phyloP scores from a whole-genome alignment of 2,329 filamentous ascomycete species.

The Zopfia rhizophila region DNA sequence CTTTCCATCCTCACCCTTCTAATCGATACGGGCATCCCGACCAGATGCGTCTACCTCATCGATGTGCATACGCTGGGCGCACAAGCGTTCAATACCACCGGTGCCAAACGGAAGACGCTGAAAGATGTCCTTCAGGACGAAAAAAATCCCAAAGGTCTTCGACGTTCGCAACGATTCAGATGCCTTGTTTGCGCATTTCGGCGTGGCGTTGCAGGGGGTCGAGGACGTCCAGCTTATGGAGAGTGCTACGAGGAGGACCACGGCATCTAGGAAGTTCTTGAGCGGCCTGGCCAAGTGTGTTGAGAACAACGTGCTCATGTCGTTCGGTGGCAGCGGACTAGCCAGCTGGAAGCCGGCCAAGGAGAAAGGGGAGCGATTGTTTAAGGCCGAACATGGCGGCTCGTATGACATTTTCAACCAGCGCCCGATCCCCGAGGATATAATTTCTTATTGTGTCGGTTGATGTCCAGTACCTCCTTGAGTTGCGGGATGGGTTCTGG shows the following conservation, averaged over 20 bases:
- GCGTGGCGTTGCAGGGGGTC: slow-evolving; percentile 5
- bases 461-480: slow-evolving; percentile 23
- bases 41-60: slow-evolving; percentile 28
- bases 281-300: slow-evolving; percentile 9
- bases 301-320: slow-evolving; percentile 1
- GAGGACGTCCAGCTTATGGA: slow-evolving; percentile 17
- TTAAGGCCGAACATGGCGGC: slow-evolving; percentile 26
- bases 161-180: slow-evolving; percentile 17
- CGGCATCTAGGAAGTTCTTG: slow-evolving; percentile 7
- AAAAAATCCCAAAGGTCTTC: slow-evolving; percentile 22
- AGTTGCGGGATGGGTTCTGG: background rate
- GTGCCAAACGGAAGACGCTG: slow-evolving; percentile 20
- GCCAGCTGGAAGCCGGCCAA: slow-evolving; percentile 15
- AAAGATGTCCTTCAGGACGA: slow-evolving; percentile 33
- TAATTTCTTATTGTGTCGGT: slow-evolving; percentile 28
- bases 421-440: slow-evolving; percentile 29
- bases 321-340: background rate
- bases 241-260: slow-evolving; percentile 7
- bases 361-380: slow-evolving; percentile 22
- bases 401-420: slow-evolving; percentile 32
- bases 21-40: slow-evolving; percentile 19
- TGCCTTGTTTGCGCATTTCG: slow-evolving; percentile 10
- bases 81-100: slow-evolving; percentile 30
- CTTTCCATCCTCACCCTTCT: slow-evolving; percentile 30
- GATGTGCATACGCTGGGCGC: slow-evolving; percentile 31